Base-by-base conservation (phyloP, 2,329 filamentous ascomycete genomes). In the Sporothrix protearum region DNA sequence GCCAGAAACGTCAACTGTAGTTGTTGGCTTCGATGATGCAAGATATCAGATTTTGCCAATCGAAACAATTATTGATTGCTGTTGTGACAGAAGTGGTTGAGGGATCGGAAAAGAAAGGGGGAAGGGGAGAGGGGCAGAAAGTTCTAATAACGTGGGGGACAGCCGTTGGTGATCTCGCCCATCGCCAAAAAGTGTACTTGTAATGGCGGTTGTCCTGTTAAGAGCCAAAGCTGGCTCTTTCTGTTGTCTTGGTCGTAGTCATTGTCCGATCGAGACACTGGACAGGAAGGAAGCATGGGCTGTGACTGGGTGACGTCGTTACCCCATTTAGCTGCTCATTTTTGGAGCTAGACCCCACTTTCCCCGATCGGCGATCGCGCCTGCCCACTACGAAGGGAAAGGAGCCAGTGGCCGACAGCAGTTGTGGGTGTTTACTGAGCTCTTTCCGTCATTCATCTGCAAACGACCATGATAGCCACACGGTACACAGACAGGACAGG, bases 241-340 rank as follows among this genome's bases (percentile, higher is more conserved):
- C 36, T 61, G 36, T 36, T 67, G 51, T 51, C 28, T 36, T n/a
- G 45, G 59, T 45, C 45, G 64, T 67, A 67, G 64, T 67, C 64
- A 67, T 30, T 64, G 45, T 49, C 28, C n/a, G 28, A 69, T 49
- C 25, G n/a, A 57, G 30, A 57, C 33, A 25, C 51, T 19, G 33
- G 10, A 51, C 53, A 68, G 28, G 25, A 57, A 51, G 45, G 64
- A 51, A 36, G 25, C 16, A 51, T 33, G 30, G 42, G 64, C 28
- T 33, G 30, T n/a, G 64, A 67, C 39, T 70, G 55, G 45, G 67
- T 70, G 68, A 70, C 68, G 68, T 70, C 53, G 68, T 70, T 59
- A 22, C 67, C 51, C 33, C 30, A 39, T n/a, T 42, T 51, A 49
- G 28, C 45, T 67, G 10, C 28, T 19, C 45, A n/a, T 36, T 51